Evolutionary conservation across 1,139 yeast genomes (phyloP).

Genomic region (Diutina mesorugosa): DNA sequence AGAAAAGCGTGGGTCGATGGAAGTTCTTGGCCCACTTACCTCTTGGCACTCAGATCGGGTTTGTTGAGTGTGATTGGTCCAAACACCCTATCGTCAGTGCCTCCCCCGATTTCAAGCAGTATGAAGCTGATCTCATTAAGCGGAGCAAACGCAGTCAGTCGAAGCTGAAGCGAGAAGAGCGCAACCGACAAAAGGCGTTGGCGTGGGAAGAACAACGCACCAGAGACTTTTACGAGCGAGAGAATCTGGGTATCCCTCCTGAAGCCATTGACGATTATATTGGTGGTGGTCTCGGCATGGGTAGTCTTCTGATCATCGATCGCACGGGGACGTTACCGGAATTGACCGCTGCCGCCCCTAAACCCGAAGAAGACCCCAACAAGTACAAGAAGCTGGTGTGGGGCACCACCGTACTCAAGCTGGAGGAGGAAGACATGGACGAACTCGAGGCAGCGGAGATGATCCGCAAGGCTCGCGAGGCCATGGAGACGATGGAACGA

Average conservation of each 20-base stretch:
- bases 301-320: conserved; percentile 19
- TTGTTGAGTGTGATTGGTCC: conserved; percentile 78
- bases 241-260: conserved; percentile 22
- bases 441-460: conserved; percentile 30
- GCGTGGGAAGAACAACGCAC: conserved; percentile 47
- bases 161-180: conserved; percentile 55
- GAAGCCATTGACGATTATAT: conserved; percentile 9
- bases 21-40: conserved; percentile 80
- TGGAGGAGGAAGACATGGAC: conserved; percentile 14
- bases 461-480: conserved; percentile 36
- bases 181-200: conserved; percentile 46
- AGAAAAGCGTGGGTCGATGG: conserved; percentile 42
- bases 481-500: conserved; percentile 15
- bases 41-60: conserved; percentile 70
- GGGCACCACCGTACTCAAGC: conserved; percentile 44
- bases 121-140: conserved; percentile 45
- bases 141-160: conserved; percentile 41
- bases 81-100: conserved; percentile 26
- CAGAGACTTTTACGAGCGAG: conserved; percentile 42
- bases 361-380: conserved; percentile 4
- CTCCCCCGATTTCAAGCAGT: conserved; percentile 37
- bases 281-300: conserved; percentile 9
- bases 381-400: conserved; percentile 36
- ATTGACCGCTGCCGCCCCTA: conserved; percentile 2
- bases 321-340: conserved; percentile 2